Percentiles rank a stretch among this genome's conserved stretches.
These are phyloP conservation scores for Neonectria hederae DNA, from an alignment of 2,329 filamentous ascomycete species.

Conservation along the genomic window DNA sequence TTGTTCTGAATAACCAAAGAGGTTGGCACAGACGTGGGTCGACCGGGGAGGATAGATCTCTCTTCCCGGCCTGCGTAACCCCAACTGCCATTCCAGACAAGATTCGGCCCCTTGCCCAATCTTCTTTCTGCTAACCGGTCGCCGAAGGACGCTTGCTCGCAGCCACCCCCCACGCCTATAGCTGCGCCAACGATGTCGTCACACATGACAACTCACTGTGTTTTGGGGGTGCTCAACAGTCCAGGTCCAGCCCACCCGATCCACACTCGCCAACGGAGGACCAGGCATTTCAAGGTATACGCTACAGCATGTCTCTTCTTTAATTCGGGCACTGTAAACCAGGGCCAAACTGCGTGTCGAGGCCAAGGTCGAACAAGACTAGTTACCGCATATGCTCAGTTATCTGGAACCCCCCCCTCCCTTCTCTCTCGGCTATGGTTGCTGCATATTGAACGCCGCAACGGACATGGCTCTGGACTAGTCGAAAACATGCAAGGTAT, in stretches of 20 bases:
- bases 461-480: slow-evolving; percentile 22
- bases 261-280: slow-evolving; percentile 33
- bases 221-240: slow-evolving; percentile 27
- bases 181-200: slow-evolving; percentile 27
- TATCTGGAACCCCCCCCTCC: slow-evolving; percentile 28
- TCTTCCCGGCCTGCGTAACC: slow-evolving; percentile 37
- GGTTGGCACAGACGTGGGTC: slow-evolving; percentile 26
- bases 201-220: slow-evolving; percentile 31
- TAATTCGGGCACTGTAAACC: slow-evolving; percentile 28
- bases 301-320: slow-evolving; percentile 30
- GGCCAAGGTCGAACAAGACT: slow-evolving; percentile 22
- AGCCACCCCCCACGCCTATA: slow-evolving; percentile 23
- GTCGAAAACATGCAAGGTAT: slow-evolving; percentile 34
- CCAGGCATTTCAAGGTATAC: slow-evolving; percentile 27
- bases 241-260: slow-evolving; percentile 24
- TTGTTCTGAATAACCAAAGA: slow-evolving; percentile 18
- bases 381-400: slow-evolving; percentile 21
- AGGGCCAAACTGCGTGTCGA: slow-evolving; percentile 29
- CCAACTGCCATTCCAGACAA: slow-evolving; percentile 30
- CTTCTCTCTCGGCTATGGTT: slow-evolving; percentile 39
- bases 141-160: slow-evolving; percentile 28
- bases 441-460: slow-evolving; percentile 30
- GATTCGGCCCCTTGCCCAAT: slow-evolving; percentile 34
- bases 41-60: slow-evolving; percentile 31
- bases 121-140: slow-evolving; percentile 28